phyloP scores from a whole-genome alignment of 2,329 filamentous ascomycete genomes.

The Ophiocordyceps camponoti-rufipedis region DNA sequence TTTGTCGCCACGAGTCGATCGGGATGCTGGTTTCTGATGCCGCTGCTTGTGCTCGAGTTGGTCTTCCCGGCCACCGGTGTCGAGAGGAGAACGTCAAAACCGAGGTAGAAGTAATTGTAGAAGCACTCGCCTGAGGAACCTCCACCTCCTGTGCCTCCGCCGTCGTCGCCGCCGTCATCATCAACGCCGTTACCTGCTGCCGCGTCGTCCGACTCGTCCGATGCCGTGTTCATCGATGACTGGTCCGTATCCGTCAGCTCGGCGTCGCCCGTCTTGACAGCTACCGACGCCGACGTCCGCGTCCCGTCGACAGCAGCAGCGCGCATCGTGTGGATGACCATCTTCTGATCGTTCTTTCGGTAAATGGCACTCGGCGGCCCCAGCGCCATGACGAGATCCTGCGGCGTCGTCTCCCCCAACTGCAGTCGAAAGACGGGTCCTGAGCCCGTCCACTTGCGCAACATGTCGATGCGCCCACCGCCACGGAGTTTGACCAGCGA shows the following conservation, averaged over 20 bases:
- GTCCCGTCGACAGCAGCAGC: constrained; percentile 27
- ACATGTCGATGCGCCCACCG: constrained; percentile 59
- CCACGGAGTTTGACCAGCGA: constrained; percentile 64
- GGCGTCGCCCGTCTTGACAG: constrained; percentile 2
- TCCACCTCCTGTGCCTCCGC: background rate
- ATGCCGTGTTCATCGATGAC: constrained; percentile 52
- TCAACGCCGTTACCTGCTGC: constrained; percentile 20
- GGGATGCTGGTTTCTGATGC: constrained; percentile 23
- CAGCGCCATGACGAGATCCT: constrained; percentile 78
- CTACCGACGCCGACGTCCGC: background rate
- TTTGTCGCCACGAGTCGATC: constrained; percentile 75
- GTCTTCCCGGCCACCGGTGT: constrained; percentile 48
- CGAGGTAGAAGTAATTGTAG: constrained; percentile 94
- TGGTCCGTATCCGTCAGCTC: constrained; percentile 56
- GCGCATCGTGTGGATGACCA: constrained; percentile 63
- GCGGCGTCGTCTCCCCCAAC: constrained; percentile 74
- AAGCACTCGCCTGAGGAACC: constrained; percentile 53
- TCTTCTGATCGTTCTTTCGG: constrained; percentile 71
- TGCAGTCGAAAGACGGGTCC: constrained; percentile 43
- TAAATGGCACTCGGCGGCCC: constrained; percentile 91
- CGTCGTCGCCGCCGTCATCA: constrained; percentile 17
- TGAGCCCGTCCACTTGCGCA: constrained; percentile 49
- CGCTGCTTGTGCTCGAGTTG: constrained; percentile 9
- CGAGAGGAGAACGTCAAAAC: constrained; percentile 87
- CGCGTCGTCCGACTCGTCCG: constrained; percentile 46